Evolutionary conservation across 2,329 filamentous ascomycete genomes (phyloP).

Genomic region (Penicillium decumbens): DNA sequence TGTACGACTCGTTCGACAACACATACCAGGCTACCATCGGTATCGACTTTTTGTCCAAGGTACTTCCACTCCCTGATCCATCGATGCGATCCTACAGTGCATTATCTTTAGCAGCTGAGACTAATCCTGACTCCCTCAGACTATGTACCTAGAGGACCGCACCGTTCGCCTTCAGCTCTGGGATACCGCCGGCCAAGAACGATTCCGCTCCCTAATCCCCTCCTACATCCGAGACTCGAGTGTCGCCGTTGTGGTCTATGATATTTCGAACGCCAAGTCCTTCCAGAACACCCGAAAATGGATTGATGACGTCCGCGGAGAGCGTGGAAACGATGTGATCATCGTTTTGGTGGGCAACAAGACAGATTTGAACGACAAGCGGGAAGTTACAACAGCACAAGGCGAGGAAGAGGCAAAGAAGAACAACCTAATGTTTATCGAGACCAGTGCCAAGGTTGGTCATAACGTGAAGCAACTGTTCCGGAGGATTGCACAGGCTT

Average conservation of each 20-base stretch:
- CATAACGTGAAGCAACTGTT: slow-evolving; percentile 98
- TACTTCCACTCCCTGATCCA: slow-evolving; percentile 37
- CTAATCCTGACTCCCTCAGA: slow-evolving; percentile 49
- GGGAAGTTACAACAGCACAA: slow-evolving; percentile 92
- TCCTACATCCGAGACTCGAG: slow-evolving; percentile 98
- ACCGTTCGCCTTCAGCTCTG: slow-evolving; percentile 96
- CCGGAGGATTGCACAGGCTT: slow-evolving; percentile 93
- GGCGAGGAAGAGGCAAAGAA: slow-evolving; percentile 98
- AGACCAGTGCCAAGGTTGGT: slow-evolving; percentile 95
- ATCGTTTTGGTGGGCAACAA: slow-evolving; percentile 99
- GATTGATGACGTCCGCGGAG: slow-evolving; percentile 96
- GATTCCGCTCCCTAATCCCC: slow-evolving; percentile 93
- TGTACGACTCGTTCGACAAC: slow-evolving; percentile 99
- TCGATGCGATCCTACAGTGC: neutral
- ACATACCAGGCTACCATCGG: slow-evolving; percentile 99
- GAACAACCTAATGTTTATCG: slow-evolving; percentile 97
- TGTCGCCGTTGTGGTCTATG: slow-evolving; percentile 97
- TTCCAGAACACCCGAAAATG: slow-evolving; percentile 99
- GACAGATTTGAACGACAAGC: slow-evolving; percentile 97
- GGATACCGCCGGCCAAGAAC: slow-evolving; percentile 97
- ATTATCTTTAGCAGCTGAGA: neutral
- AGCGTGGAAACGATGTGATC: slow-evolving; percentile 97
- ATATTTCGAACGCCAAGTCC: slow-evolving; percentile 94
- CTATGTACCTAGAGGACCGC: slow-evolving; percentile 98
- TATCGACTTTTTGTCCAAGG: slow-evolving; percentile 98